Evolutionary conservation across 73 alveolate species (phyloP).

Genomic region (Tetrahymena elliotti): DNA sequence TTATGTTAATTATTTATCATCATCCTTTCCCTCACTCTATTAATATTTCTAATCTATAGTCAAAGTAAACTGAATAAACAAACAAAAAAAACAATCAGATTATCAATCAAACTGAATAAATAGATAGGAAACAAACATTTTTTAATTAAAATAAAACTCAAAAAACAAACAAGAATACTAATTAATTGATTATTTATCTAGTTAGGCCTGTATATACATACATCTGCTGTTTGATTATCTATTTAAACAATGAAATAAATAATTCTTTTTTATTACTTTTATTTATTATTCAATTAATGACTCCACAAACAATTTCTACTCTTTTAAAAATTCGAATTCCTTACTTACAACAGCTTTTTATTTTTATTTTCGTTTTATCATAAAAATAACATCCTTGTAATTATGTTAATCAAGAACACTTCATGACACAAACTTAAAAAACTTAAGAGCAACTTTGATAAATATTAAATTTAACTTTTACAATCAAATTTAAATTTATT

Average conservation of each 20-base stretch:
- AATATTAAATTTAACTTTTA: too few species aligned
- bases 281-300: too few species aligned
- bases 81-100: too few species aligned
- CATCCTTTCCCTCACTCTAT: background rate
- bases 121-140: background rate
- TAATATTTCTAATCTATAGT: background rate
- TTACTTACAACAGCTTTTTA: background rate
- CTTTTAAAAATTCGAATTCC: background rate
- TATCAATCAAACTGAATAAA: too few species aligned
- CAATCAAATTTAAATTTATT: too few species aligned
- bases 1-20: background rate
- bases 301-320: background rate
- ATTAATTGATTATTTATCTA: background rate
- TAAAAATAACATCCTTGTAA: background rate
- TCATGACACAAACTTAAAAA: background rate
- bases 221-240: background rate
- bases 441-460: too few species aligned
- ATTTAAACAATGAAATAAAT: background rate
- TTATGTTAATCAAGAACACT: background rate
- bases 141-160: background rate
- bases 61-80: background rate
- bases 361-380: background rate
- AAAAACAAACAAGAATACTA: background rate
- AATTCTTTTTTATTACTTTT: too few species aligned
- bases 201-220: too few species aligned